A percentile compares a stretch with the other conserved stretches of the same genome.
Conservation (phyloP, 2,329 filamentous ascomycete species). For the Colletotrichum lindemuthianum region DNA sequence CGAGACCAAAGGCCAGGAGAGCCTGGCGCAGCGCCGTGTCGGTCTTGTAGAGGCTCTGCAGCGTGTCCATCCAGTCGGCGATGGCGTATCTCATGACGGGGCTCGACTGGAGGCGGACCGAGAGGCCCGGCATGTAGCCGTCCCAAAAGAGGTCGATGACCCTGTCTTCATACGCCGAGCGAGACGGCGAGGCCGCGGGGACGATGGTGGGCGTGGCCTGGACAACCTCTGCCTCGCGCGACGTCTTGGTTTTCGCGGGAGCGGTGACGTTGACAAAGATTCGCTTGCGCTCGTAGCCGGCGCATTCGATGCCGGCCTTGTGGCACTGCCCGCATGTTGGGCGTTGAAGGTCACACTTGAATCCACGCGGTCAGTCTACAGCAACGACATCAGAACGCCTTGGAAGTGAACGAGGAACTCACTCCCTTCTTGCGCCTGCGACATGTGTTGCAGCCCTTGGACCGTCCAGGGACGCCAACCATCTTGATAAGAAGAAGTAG, state of each 20-base stretch:
- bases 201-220: background rate
- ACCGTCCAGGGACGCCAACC: slow-evolving; percentile 38
- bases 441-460: slow-evolving; percentile 38
- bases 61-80: slow-evolving; percentile 38
- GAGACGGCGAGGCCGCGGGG: slow-evolving; percentile 15
- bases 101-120: slow-evolving; percentile 5
- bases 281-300: slow-evolving; percentile 35
- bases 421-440: slow-evolving; percentile 38
- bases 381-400: background rate
- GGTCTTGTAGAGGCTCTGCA: slow-evolving; percentile 36
- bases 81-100: slow-evolving; percentile 18
- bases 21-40: slow-evolving; percentile 34
- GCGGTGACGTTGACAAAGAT: slow-evolving; percentile 36
- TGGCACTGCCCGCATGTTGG: slow-evolving; percentile 37
- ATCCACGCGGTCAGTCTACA: background rate
- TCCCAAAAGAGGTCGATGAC: slow-evolving; percentile 36
- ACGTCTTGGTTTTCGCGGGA: background rate
- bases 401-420: slow-evolving; percentile 6
- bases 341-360: slow-evolving; percentile 36
- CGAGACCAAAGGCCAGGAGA: slow-evolving; percentile 38
- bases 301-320: slow-evolving; percentile 34
- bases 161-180: slow-evolving; percentile 33
- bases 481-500: slow-evolving; percentile 13
- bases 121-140: slow-evolving; percentile 32
- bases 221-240: background rate